Evolutionary conservation across 805 yeast genomes (phyloP).

Genomic region (Zygotorulaspora chibaensis): DNA sequence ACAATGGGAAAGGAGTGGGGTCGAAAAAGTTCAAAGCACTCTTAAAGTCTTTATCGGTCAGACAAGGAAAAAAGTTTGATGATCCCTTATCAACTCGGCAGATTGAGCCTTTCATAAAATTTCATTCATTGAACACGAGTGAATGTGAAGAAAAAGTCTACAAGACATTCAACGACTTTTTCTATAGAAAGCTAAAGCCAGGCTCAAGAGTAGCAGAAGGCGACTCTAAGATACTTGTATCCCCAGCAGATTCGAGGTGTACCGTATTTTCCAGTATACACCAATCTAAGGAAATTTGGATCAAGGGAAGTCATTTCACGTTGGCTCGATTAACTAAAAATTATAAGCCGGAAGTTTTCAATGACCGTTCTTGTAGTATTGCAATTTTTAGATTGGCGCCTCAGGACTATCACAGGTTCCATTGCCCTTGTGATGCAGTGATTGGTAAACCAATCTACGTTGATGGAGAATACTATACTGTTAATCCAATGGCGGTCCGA

Average conservation of each 20-base stretch:
- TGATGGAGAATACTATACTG: conserved; percentile 91
- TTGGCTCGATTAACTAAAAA: conserved; percentile 47
- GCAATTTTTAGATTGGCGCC: conserved; percentile 90
- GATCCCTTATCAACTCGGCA: conserved; percentile 57
- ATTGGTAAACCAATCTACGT: conserved; percentile 64
- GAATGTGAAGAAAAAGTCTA: conserved; percentile 62
- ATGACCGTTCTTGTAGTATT: conserved; percentile 50
- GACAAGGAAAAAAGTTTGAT: conserved; percentile 85
- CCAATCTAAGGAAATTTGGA: conserved; percentile 75
- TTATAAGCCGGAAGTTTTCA: conserved; percentile 40
- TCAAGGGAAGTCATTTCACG: conserved; percentile 77
- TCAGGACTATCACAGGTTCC: conserved; percentile 94
- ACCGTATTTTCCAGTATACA: conserved; percentile 59
- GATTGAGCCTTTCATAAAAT: conserved; percentile 73
- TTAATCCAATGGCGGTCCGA: conserved; percentile 94
- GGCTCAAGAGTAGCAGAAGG: conserved; percentile 70
- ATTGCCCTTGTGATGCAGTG: conserved; percentile 75
- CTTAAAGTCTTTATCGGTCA: conserved; percentile 60
- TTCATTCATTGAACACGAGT: conserved; percentile 71
- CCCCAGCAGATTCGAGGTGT: conserved; percentile 87
- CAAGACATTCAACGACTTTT: conserved; percentile 81
- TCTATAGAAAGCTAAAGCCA: conserved; percentile 70
- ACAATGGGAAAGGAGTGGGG: conserved; percentile 65
- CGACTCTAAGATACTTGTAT: conserved; percentile 48
- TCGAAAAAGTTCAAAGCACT: conserved; percentile 55